Percentiles rank a stretch among this genome's conserved stretches.
These are phyloP conservation scores for Camellia lanceoleosa DNA, from an alignment of 148 eudicot species.

Conservation along the genomic window DNA sequence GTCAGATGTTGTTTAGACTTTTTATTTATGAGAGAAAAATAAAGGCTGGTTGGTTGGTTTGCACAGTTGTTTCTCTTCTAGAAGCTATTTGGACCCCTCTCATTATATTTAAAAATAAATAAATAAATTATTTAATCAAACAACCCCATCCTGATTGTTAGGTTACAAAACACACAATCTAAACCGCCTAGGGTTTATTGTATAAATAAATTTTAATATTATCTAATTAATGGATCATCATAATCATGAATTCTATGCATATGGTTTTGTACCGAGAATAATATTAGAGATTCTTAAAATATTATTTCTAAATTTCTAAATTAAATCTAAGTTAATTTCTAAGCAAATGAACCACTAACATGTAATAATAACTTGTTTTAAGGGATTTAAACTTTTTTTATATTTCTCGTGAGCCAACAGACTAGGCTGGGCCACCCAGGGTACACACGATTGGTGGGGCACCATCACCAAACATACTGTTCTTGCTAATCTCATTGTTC, in stretches of 20 bases:
- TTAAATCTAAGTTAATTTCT: no score
- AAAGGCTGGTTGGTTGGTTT: conserved; percentile 14
- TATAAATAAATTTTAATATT: not conserved
- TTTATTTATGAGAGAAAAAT: no score
- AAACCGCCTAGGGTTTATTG: not conserved
- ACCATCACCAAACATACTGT: conserved; percentile 6
- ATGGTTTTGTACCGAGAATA: not conserved
- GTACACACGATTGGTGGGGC: conserved; percentile 2
- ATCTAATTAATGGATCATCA: not conserved
- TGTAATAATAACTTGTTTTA: not conserved
- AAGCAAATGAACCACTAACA: no score
- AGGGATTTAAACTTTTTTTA: no score
- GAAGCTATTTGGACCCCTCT: not conserved
- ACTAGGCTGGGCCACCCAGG: no score
- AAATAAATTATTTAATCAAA: not conserved
- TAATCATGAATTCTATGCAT: not conserved
- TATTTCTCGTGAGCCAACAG: no score
- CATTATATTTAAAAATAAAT: no score
- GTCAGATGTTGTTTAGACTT: not conserved
- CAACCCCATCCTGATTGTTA: conserved; percentile 8
- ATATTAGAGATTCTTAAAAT: no score
- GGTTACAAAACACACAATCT: not conserved
- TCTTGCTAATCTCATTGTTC: no score
- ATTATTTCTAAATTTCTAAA: no score
- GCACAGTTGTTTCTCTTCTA: conserved; percentile 20